Percentiles rank a stretch among this genome's conserved stretches.
Evolutionary conservation across 495 filamentous ascomycete species (phyloP).

Genomic region (Pyronema domesticum): DNA sequence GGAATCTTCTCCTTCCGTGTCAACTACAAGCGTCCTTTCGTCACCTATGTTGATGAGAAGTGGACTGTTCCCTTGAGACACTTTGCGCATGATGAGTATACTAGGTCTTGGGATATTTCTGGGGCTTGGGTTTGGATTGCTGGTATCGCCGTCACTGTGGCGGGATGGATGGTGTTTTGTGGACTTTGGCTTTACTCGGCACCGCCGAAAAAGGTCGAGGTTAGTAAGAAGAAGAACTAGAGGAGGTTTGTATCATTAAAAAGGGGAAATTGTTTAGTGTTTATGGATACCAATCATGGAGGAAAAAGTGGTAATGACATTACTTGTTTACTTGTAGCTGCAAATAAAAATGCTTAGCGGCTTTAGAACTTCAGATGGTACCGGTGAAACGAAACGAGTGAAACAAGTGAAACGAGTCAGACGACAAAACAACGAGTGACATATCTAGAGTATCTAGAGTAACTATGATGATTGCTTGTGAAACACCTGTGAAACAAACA

Average conservation of each 20-base stretch:
- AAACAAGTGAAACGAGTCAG: too few species aligned
- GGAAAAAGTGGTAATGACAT: too few species aligned
- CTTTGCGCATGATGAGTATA: constrained; percentile 93
- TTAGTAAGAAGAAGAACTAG: constrained; percentile 55
- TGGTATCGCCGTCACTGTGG: constrained; percentile 66
- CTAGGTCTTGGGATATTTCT: constrained; percentile 72
- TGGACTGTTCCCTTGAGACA: constrained; percentile 82
- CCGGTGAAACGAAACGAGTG: too few species aligned
- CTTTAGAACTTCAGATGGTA: too few species aligned
- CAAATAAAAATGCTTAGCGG: too few species aligned
- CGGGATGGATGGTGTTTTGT: constrained; percentile 71
- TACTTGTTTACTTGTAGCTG: too few species aligned
- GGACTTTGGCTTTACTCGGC: constrained; percentile 78
- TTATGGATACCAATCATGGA: too few species aligned
- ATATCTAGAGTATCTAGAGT: too few species aligned
- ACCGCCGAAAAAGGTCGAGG: constrained; percentile 33
- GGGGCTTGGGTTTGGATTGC: constrained; percentile 93
- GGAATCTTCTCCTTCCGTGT: constrained; percentile 94
- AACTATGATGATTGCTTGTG: too few species aligned
- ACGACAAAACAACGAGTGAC: too few species aligned
- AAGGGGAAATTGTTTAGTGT: too few species aligned
- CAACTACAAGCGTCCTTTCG: constrained; percentile 88
- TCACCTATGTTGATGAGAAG: constrained; percentile 85
- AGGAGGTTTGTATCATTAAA: constrained; percentile 1
- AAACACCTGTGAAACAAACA: too few species aligned